These are phyloP conservation scores for Trichoderma polysporum DNA, from an alignment of 2,329 filamentous ascomycete species.

Conservation along the genomic window DNA sequence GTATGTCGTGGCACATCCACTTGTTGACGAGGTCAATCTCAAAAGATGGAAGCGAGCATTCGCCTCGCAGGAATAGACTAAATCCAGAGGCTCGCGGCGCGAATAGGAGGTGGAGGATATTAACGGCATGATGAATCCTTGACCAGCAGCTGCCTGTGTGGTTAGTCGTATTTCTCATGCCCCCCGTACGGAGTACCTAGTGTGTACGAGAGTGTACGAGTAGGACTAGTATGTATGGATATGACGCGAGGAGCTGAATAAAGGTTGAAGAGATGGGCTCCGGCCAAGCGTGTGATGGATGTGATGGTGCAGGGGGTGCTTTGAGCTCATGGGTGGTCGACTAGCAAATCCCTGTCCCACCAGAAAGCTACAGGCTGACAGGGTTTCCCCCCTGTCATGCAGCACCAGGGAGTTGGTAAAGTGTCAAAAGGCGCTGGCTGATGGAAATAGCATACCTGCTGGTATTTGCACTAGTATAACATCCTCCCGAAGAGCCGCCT, in stretches of 20 bases:
- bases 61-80: background rate
- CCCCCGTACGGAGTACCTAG: background rate
- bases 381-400: conserved; percentile 5
- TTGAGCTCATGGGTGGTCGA: background rate
- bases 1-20: background rate
- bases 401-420: conserved; percentile 19
- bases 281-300: conserved; percentile 13
- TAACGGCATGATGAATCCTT: conserved; percentile 11
- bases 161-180: background rate
- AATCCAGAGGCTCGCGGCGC: background rate
- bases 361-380: background rate
- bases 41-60: conserved; percentile 4
- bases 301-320: conserved; percentile 12
- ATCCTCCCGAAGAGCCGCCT: conserved; percentile 14
- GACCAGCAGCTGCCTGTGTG: background rate
- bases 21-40: background rate
- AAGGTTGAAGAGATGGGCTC: conserved; percentile 15
- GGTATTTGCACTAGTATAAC: background rate
- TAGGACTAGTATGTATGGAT: background rate
- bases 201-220: background rate
- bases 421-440: conserved; percentile 6
- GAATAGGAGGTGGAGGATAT: conserved; percentile 16
- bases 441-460: conserved; percentile 1
- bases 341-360: background rate
- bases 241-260: conserved; percentile 14